Evolutionary conservation across 2,329 filamentous ascomycete species (phyloP), one percentile per base, ranked within the genome.

Genomic region (Hypoxylon sp.): DNA sequence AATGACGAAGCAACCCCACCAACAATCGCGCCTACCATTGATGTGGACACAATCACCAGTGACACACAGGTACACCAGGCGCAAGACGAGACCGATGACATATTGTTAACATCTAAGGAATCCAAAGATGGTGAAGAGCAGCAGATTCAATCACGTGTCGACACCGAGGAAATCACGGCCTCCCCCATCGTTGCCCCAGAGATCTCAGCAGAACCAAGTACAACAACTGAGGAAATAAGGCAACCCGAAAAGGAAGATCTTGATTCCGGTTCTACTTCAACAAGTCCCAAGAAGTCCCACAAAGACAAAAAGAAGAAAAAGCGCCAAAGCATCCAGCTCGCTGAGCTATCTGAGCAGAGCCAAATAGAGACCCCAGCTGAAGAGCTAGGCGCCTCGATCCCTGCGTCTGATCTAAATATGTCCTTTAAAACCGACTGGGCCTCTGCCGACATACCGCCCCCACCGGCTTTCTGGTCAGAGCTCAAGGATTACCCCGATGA

Each of bases 261-360:
- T 13, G 64, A 68, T 34, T 23, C 59, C 13, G 63, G 28, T 55
- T 32, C 53, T 23, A 49, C 50, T 28, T 49, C 71, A 19, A 64
- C 48, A 14, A 58, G 46, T 45, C 56, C 49, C 9, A 70, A 73
- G 53, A 68, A 67, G 32, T 60, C 73, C 9, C 75, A 75, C 62
- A 74, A 75, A 58, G 69, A 71, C 28, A 68, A 69, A 61, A 69
- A 70, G 64, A 69, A 70, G 61, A 69, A 70, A 63, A 76, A 76
- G 64, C 70, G 59, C 14, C 68, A 72, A 38, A 72, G 65, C 65
- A 66, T 73, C 25, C 69, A 75, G 38, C 65, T 73, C 34, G 62
- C 68, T 19, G 73, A 73, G 5, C 69, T 72, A 13, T 50, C 70
- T 17, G 68, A 72, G 41, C 65, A 73, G 30, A 36, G 14, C 41